These are phyloP conservation scores for Pyrenochaeta sp. DNA, from an alignment of 2,329 filamentous ascomycete genomes.

Conservation along the genomic window DNA sequence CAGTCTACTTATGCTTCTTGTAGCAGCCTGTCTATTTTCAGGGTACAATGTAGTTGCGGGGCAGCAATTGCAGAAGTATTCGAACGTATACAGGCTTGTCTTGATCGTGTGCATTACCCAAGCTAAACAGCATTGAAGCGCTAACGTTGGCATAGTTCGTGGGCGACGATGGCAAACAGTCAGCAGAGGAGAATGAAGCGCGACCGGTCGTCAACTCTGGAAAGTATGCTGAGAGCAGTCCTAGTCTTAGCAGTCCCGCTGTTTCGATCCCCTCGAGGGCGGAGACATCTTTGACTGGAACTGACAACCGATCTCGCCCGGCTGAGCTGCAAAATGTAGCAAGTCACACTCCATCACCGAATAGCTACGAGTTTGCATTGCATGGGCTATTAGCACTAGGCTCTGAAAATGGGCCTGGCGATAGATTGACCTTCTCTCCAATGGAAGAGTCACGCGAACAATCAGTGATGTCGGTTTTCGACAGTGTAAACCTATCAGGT, in stretches of 20 bases:
- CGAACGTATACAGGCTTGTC: background rate
- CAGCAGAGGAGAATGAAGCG: background rate
- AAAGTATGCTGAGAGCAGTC: background rate
- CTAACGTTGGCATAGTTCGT: background rate
- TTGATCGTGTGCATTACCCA: background rate
- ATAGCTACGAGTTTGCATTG: constrained; percentile 31
- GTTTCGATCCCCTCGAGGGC: too few species aligned
- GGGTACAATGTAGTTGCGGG: background rate
- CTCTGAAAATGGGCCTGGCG: background rate
- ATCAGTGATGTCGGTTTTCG: background rate
- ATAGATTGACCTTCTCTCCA: background rate
- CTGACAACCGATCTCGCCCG: background rate
- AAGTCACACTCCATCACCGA: constrained; percentile 16
- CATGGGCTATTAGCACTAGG: constrained; percentile 31
- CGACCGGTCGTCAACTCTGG: background rate
- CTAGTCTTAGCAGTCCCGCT: background rate
- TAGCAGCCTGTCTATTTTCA: background rate
- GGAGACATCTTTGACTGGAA: background rate
- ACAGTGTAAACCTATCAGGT: background rate
- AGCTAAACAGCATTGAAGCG: background rate
- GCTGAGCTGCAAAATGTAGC: background rate
- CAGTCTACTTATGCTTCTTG: background rate
- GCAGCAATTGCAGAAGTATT: background rate
- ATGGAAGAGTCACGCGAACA: background rate
- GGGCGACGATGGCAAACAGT: background rate